Evolutionary conservation across 225 moss, liverwort and hornwort species (phyloP).

Genomic region (Ulota crispa): DNA sequence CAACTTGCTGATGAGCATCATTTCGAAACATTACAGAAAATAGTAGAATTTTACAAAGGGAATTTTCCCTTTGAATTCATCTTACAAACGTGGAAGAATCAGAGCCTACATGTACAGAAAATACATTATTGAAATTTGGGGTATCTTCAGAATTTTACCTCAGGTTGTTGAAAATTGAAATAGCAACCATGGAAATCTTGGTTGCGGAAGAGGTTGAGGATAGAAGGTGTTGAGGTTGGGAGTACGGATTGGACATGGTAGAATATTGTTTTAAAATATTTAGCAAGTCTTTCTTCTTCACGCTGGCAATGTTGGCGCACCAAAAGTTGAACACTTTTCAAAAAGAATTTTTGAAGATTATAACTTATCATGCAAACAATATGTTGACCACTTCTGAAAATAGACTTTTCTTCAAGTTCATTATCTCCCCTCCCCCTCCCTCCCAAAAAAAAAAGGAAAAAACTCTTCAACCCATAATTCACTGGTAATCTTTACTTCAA

Average conservation of each 20-base stretch:
- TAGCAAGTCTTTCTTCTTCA: background rate
- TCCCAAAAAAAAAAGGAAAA: no score
- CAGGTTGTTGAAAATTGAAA: background rate
- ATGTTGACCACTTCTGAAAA: background rate
- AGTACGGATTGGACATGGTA: background rate
- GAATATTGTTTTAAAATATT: background rate
- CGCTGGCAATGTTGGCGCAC: fast-evolving
- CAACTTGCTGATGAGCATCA: background rate
- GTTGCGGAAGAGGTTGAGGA: fast-evolving
- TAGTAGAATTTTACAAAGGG: fast-evolving
- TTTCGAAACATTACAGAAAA: background rate
- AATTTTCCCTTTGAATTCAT: background rate
- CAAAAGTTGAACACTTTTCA: background rate
- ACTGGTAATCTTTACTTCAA: fast-evolving
- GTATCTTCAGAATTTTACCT: background rate
- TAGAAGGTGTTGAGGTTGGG: background rate
- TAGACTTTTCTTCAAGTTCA: fast-evolving
- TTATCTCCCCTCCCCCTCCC: background rate
- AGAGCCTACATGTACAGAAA: background rate
- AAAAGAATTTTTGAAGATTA: background rate
- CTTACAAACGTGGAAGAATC: background rate
- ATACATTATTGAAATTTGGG: no score
- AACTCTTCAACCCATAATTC: background rate
- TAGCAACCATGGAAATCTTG: background rate
- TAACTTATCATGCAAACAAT: fast-evolving